Base-by-base conservation (phyloP, 116 monocot genomes). In the Dioscorea cayenensis region DNA sequence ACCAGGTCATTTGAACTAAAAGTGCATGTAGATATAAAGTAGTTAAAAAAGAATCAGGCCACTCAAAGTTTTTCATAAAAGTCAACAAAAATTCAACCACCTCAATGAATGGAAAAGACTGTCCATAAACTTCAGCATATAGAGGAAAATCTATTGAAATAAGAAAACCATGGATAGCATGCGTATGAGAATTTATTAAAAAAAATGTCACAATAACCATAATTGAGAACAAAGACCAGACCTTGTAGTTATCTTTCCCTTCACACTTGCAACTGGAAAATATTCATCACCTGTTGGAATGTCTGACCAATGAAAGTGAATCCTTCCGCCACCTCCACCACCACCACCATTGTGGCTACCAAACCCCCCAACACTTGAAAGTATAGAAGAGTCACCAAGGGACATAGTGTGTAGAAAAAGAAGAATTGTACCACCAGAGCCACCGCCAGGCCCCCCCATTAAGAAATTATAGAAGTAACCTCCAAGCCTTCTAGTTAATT, bases 391-490 rank as follows among this genome's bases (percentile, higher is more conserved):
- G 38, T 89, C 74, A 58, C 66, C 63, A 72, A 94, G 84, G 14
- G 66, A 69, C 48, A 99, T 43, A 28, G 73, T 58, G 55, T 79
- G 84, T 72, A 99, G 68, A 82, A 94, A 94, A 21, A 99, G 73
- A 85, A 99, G 94, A 80, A 99, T 85, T 29, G 99, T 91, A 37
- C 99, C 99, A 35, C 99, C 99, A 77, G 99, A 91, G 73, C 99
- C 99, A 84, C 99, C 99, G 70, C 99, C 99, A 80, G 79, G 72
- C 14, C 89, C 91, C 65, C 75, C 82, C 70, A 38, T 67, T 6
- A 69, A 76, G 29, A 17, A 3, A 75, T 84, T 76, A 32, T 36
- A 48, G n/a, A 29, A 38, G 64, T 65, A 66, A 74, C 67, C 27
- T 68, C 21, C 61, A 71, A 16, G 10, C 0, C 61, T 35, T 23